phyloP scores from a whole-genome alignment of 2,329 filamentous ascomycete species.

The Diaporthe vaccinii region DNA sequence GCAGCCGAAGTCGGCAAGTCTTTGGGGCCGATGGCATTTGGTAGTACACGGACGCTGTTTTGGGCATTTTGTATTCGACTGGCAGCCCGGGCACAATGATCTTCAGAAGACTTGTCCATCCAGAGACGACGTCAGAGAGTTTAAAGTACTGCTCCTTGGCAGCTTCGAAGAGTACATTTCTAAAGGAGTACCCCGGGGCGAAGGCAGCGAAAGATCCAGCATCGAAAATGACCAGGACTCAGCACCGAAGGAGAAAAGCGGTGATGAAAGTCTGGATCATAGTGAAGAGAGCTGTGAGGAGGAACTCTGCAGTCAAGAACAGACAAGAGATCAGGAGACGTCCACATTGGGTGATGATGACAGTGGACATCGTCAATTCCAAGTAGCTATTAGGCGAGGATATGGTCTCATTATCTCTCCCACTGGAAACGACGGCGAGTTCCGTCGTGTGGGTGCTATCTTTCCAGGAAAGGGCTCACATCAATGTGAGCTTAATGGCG shows the following conservation, averaged over 20 bases:
- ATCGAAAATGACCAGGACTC: background rate
- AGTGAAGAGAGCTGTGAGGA: background rate
- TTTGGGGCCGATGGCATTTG: background rate
- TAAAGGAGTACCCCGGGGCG: fast-evolving
- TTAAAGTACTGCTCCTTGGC: background rate
- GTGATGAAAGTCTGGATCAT: background rate
- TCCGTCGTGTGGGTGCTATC: background rate
- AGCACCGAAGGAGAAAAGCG: fast-evolving
- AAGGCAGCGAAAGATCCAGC: background rate
- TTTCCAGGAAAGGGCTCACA: background rate
- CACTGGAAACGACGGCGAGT: background rate
- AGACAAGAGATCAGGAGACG: background rate
- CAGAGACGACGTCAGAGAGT: background rate
- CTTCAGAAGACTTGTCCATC: fast-evolving
- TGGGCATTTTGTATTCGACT: background rate
- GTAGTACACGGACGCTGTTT: background rate
- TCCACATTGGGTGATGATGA: background rate
- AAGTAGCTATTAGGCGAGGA: background rate
- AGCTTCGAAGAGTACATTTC: background rate
- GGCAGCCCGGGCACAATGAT: background rate
- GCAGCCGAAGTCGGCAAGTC: background rate
- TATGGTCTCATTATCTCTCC: background rate
- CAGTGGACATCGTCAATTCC: background rate
- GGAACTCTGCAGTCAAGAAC: background rate
- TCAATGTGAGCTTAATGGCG: background rate